Conservation (phyloP, 345 rosid genomes). For the Dovyalis caffra region DNA sequence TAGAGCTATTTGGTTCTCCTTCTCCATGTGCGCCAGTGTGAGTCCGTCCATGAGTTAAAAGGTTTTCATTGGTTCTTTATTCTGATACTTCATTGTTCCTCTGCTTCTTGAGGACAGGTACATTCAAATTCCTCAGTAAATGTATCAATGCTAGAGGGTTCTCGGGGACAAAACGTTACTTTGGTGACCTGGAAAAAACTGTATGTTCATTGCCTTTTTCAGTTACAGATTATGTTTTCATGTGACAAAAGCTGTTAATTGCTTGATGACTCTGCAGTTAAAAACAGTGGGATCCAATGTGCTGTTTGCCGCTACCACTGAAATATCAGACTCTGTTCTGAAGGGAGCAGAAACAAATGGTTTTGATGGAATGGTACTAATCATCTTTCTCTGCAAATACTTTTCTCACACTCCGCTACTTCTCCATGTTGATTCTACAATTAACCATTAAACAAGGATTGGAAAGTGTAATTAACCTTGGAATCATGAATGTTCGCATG, state of each 20-base stretch:
- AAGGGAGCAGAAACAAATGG: constrained; percentile 92
- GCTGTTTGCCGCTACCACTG: constrained; percentile 76
- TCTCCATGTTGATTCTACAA: not conserved
- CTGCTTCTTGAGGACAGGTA: constrained; percentile 47
- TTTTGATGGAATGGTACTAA: constrained; percentile 83
- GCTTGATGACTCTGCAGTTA: constrained; percentile 53
- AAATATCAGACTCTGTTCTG: constrained; percentile 84
- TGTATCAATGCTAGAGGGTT: constrained; percentile 66
- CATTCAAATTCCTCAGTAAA: constrained; percentile 82
- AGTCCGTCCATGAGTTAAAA: not conserved
- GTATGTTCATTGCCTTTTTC: constrained; percentile 42
- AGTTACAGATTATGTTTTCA: constrained; percentile 9
- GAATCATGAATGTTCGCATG: constrained; percentile 5
- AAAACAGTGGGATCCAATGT: constrained; percentile 87
- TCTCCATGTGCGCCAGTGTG: not conserved
- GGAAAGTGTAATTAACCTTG: not conserved
- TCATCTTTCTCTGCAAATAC: constrained; percentile 16
- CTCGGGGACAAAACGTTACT: constrained; percentile 87
- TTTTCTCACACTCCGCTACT: not conserved
- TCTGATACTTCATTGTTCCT: constrained; percentile 16
- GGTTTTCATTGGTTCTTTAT: constrained; percentile 2
- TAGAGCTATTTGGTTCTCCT: not conserved
- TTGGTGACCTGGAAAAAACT: constrained; percentile 88
- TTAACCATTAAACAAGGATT: not conserved
- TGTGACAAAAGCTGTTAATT: constrained; percentile 19